Base-by-base conservation (phyloP, 345 rosid species). In the Litchi chinensis region DNA sequence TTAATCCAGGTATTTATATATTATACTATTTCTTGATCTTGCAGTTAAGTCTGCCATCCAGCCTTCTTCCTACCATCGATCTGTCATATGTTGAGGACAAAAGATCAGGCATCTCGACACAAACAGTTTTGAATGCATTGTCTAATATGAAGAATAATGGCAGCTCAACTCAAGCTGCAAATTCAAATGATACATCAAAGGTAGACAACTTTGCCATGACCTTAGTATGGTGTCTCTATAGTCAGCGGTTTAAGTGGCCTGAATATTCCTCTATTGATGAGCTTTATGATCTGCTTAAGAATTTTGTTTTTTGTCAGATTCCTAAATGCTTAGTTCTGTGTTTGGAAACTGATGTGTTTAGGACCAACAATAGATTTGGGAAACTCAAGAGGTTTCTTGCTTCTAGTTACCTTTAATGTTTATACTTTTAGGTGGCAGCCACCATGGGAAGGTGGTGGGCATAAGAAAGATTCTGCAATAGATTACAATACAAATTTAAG, bases 11-110 rank as follows among this genome's bases (percentile, higher is more conserved):
- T 46, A 46, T 46, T 11, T 11, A 66, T 54, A 5, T 60, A 40
- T 62, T 72, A 32, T 82, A 21, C 50, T 66, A 19, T 77, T 37
- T 81, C 74, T 74, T 70, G 75, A 79, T 74, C 74, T 86, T 72
- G 62, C 89, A 97, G 99, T 86, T 90, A 40, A 94, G 82, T 84
- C 83, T 90, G 70, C 85, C 94, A 37, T 77, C 92, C 78, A 80
- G 82, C 65, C 80, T 91, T 83, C 87, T 89, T 83, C 88, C 89
- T 39, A 44, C 79, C 15, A 41, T 63, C 13, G 93, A 94, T 85
- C 65, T 86, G 52, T 57, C 83, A 6, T 82, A 89, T 73, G 68
- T 82, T 57, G 91, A 91, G 70, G 85, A 88, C 54, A 84, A 79
- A 63, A 89, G 78, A 48, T 70, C 88, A 4, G 77, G 77, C 48